Percentiles rank a stretch among this genome's conserved stretches.
Conservation (phyloP, 2,329 filamentous ascomycete species). For the Tolypocladium album region DNA sequence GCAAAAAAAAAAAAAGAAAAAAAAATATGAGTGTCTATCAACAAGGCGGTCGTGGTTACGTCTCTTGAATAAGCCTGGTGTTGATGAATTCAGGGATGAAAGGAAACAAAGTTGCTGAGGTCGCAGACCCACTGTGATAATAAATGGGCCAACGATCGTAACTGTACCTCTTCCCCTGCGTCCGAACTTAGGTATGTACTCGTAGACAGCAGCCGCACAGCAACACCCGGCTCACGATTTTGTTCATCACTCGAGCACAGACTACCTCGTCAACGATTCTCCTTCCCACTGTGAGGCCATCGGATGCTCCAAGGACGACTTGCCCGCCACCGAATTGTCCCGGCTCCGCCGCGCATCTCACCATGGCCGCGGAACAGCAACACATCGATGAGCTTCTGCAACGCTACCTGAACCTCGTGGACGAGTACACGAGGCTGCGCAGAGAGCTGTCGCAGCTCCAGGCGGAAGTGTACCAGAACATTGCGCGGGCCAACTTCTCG, state of each 20-base stretch:
- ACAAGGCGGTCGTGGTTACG: too few relatives aligned
- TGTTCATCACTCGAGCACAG: neutral
- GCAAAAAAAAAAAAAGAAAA: too few relatives aligned
- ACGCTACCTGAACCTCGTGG: conserved; percentile 53
- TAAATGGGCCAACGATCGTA: neutral
- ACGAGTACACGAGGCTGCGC: conserved; percentile 55
- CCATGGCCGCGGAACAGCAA: conserved; percentile 12
- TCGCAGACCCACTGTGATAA: neutral
- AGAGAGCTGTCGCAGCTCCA: conserved; percentile 42
- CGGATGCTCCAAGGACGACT: neutral
- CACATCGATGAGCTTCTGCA: conserved; percentile 53
- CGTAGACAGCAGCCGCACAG: too few relatives aligned
- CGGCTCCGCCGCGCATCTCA: neutral
- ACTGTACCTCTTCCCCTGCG: too few relatives aligned
- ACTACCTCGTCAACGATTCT: neutral
- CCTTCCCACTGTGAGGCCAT: neutral
- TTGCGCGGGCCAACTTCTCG: conserved; percentile 68
- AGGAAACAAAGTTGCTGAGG: neutral
- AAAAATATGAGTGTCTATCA: too few relatives aligned
- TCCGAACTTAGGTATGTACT: too few relatives aligned
- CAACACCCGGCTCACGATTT: neutral
- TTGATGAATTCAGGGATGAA: neutral
- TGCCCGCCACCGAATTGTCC: neutral
- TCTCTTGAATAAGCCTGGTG: neutral
- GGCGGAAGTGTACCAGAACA: conserved; percentile 41